Evolutionary conservation across 2,329 filamentous ascomycete species (phyloP), one percentile per base, ranked within the genome.

Genomic region (Knufia fluminis): DNA sequence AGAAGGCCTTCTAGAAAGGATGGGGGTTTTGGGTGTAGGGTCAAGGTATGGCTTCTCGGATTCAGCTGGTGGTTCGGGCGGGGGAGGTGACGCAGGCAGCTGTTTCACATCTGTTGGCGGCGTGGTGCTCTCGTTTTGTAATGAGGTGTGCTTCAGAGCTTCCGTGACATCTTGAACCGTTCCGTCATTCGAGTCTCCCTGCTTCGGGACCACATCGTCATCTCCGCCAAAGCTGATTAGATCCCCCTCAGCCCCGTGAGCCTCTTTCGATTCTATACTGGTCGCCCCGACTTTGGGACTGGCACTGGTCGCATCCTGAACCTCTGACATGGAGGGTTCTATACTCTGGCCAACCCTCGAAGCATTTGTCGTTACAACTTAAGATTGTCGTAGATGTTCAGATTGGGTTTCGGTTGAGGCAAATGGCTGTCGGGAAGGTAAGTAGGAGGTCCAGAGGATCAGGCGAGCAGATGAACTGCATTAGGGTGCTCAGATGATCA

Each of bases 11-110:
- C 33, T 36, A 14, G 33, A 36, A 14, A 36, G 33, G 16, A 36
- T 36, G n/a, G 67, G 71, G 47, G 66, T 72, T 58, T 67, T 69
- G 1, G 70, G 73, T 23, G 70, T 73, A 48, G 71, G 68, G 53
- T 72, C 70, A 17, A 74, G 64, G 60, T 78, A 80, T 31, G 67
- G 64, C 43, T 73, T 68, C 57, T 78, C 74, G 58, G 75, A 75
- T 1, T 70, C 67, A 2, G 74, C 71, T 2, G 68, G 50, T 16
- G 55, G 53, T 32, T 54, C 46, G n/a, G 55, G 73, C 3, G 72
- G 67, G 41, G 74, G 73, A 24, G 73, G 71, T 12, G 58, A 52
- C 4, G 53, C 50, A 12, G 54, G 52, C 31, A 56, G 55, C 16
- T 44, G 43, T 48, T 59, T 57, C 20, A 3, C 22, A 2, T 26